phyloP scores from a whole-genome alignment of 2,329 filamentous ascomycete species.

The Apiospora pterosperma region DNA sequence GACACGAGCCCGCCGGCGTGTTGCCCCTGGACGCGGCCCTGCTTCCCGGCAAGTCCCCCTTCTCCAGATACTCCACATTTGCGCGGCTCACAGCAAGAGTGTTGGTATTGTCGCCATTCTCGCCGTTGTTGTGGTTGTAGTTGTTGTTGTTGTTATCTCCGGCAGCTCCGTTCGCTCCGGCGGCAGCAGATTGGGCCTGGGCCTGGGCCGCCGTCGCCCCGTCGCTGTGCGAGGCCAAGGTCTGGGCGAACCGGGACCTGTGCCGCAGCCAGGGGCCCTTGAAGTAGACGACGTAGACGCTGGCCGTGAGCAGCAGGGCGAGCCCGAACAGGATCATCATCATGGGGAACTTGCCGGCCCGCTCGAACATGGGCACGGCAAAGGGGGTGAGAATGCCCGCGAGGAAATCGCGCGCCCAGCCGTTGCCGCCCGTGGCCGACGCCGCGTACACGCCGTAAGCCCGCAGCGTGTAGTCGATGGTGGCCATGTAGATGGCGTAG shows the following conservation, averaged over 20 bases:
- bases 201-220: neutral
- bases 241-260: constrained; percentile 63
- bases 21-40: neutral
- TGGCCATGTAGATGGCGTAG: constrained; percentile 72
- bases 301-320: constrained; percentile 56
- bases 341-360: constrained; percentile 49
- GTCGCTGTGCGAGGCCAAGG: constrained; percentile 41
- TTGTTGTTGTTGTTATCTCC: neutral
- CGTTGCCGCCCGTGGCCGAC: constrained; percentile 73
- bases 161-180: no score
- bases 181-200: neutral
- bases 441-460: constrained; percentile 72
- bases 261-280: constrained; percentile 58
- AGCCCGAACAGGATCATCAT: constrained; percentile 63
- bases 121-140: neutral
- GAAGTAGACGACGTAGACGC: constrained; percentile 66
- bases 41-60: neutral
- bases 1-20: neutral
- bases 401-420: constrained; percentile 69
- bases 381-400: constrained; percentile 70
- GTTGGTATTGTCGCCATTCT: neutral
- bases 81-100: neutral
- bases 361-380: constrained; percentile 60
- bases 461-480: constrained; percentile 75
- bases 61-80: neutral